Evolutionary conservation across 2,329 filamentous ascomycete species (phyloP), one percentile per base, ranked within the genome.

Genomic region (Diaporthe citrichinensis): DNA sequence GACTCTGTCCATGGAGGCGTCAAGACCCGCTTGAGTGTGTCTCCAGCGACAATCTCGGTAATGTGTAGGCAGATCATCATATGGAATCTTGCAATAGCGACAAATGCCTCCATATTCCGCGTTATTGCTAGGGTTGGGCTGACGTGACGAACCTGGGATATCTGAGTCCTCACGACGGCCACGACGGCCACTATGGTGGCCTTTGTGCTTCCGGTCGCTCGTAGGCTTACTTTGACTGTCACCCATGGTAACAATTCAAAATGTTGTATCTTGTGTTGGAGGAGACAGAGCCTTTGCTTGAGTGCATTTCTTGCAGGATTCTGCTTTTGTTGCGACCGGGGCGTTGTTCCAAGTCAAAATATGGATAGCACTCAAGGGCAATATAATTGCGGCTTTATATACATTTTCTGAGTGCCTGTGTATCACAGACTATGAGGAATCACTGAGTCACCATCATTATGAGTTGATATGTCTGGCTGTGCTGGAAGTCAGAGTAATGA

Each of bases 31-130:
- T 9, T 15, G 14, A 15, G 31, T 6, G 46, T 8, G 4, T 23
- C 14, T 25, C 6, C 0, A 1, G 1, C 0, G 62, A 41, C 5
- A 65, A 3, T 2, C 1, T 14, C 9, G 4, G 2, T 8, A 12
- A 20, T 65, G 61, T 8, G 0, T 6, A 0, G 0, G 17, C 2
- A 49, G 14, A 41, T 67, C 7, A 9, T 67, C 28, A 23, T 2
- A 51, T 9, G 0, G 1, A 7, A n/a, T 8, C 0, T 3, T 1
- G 62, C 28, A 67, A 20, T 5, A 0, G 2, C 0, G 2, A 17
- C 36, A 44, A 20, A 3, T 9, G 28, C 20, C 28, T 36, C 44
- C 62, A n/a, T 51, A 67, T 1, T 15, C 7, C 1, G 9, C 9
- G 3, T 28, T 1, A 0, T 61, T 3, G 23, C 41, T 61, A 31